Evolutionary conservation across 23 red algal genomes (phyloP), one percentile per base, ranked within the genome.

Genomic region (Gracilaria domingensis): DNA sequence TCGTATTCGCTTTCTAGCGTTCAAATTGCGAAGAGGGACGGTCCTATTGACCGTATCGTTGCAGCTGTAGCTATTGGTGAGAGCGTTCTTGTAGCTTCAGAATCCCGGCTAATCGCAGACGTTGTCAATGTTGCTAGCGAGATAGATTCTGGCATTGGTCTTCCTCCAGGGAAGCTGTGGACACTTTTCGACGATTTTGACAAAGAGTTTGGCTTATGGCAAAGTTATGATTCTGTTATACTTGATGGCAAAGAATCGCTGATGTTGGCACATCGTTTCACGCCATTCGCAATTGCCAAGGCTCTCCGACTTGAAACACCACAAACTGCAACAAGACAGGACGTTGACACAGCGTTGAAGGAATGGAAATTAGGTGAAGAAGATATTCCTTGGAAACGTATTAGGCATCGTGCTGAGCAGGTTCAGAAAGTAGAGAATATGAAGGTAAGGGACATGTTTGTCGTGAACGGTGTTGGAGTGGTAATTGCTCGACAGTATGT

Each of bases 241-340:
- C 64, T n/a, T 23, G 47, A 76, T 51, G 48, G 42, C 25, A 45
- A 49, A 28, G 89, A 83, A 47, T 45, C 49, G 11, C 69, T 92
- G 26, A 58, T 92, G n/a, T 47, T 50, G 69, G 89, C 89, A 47
- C 78, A 84, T 64, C 77, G 89, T 38, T 92, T 92, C 65, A 83
- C 89, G 20, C 67, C 65, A 18, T 51, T 53, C 44, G 79, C 80
- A 55, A 28, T 92, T 24, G 38, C 89, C 26, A 92, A 92, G 56
- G 66, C 89, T 38, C 48, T 92, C 12, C 89, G 89, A 29, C 65
- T 84, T 14, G 66, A 83, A 40, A 45, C 24, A 4, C 48, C 80
- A 5, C 60, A 74, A 25, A 73, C 45, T 84, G 37, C 48, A 28
- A 76, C 60, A 54, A 38, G 77, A 13, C 51, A 82, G 56, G 49